Base-by-base conservation (phyloP, 1,284 basidiomycete genomes). In the Psilocybe mexicana region DNA sequence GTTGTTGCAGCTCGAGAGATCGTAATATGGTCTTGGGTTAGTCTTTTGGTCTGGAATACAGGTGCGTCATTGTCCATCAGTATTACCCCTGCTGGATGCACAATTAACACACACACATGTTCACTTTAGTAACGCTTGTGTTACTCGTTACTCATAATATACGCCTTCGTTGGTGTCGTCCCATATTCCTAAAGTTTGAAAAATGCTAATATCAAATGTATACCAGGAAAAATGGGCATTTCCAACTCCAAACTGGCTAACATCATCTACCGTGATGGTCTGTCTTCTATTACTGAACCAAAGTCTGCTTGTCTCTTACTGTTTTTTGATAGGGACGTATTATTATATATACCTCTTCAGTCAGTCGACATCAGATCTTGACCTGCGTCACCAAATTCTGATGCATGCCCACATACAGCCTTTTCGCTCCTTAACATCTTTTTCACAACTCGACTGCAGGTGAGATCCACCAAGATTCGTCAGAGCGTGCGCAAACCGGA, bases 311-410 rank as follows among this genome's bases (percentile, higher is more conserved):
- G 24, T 3, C 50, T 43, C 24, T 6, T 25, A 25, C 12, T 12
- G 18, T 47, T 24, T 36, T 26, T 14, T 8, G 14, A 2, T 25
- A 52, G 50, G 53, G 24, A 44, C 53, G 33, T 55, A 55, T 48
- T 55, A 46, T 24, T 55, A 55, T 18, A 24, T 55, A n/a, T 55
- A 47, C 25, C 44, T 55, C 14, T 55, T 55, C 53, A 42, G 53
- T 55, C 28, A 47, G 53, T 52, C 24, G 11, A 7, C 28, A 18
- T 18, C 18, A 18, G 18, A 18, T 18, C 18, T 18, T 18, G 18
- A 18, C 18, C 18, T 18, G 18, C 18, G 18, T 18, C 18, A 18
- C 18, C 18, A 18, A 18, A 18, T 18, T 18, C 18, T 18, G 18
- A 18, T 18, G 18, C 18, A 18, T 18, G 18, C 24, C 11, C 3